phyloP scores from a whole-genome alignment of 2,329 filamentous ascomycete species.

The Penicillium fuscoglaucum region DNA sequence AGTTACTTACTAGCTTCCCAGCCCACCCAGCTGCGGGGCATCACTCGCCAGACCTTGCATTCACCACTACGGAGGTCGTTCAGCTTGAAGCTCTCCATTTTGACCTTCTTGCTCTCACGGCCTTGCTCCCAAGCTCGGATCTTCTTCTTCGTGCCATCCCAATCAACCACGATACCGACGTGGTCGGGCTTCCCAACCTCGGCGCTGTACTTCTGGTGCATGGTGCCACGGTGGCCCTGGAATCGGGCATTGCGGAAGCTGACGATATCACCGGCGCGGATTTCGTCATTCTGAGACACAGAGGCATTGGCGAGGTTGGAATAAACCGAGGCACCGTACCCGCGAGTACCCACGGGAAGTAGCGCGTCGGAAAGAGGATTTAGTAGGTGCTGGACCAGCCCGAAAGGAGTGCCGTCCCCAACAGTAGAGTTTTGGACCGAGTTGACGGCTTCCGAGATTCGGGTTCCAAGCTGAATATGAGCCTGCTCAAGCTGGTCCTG shows the following conservation, averaged over 20 bases:
- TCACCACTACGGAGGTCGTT: conserved; percentile 90
- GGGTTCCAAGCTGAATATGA: conserved; percentile 77
- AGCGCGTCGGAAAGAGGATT: conserved; percentile 72
- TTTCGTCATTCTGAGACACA: conserved; percentile 87
- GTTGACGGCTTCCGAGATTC: conserved; percentile 69
- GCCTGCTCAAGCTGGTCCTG: conserved; percentile 92
- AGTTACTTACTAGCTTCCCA: conserved; percentile 59
- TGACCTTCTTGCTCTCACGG: conserved; percentile 87
- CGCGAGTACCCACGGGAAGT: conserved; percentile 78
- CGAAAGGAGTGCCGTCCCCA: conserved; percentile 78
- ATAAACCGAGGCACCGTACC: conserved; percentile 91
- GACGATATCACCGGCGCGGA: conserved; percentile 87
- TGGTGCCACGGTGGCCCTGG: conserved; percentile 89
- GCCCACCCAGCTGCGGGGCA: conserved; percentile 87
- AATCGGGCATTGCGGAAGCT: conserved; percentile 91
- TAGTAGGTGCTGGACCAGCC: conserved; percentile 76
- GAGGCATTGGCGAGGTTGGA: conserved; percentile 92
- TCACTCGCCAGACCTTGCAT: conserved; percentile 95
- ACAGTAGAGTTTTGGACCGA: conserved; percentile 77
- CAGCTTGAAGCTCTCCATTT: conserved; percentile 89
- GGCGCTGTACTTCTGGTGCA: conserved; percentile 89
- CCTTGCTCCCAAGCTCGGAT: conserved; percentile 94
- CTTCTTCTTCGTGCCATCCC: conserved; percentile 99
- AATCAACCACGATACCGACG: conserved; percentile 88
- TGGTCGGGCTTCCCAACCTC: conserved; percentile 89